Evolutionary conservation across 805 yeast species (phyloP).

Genomic region (Priceomyces medius): DNA sequence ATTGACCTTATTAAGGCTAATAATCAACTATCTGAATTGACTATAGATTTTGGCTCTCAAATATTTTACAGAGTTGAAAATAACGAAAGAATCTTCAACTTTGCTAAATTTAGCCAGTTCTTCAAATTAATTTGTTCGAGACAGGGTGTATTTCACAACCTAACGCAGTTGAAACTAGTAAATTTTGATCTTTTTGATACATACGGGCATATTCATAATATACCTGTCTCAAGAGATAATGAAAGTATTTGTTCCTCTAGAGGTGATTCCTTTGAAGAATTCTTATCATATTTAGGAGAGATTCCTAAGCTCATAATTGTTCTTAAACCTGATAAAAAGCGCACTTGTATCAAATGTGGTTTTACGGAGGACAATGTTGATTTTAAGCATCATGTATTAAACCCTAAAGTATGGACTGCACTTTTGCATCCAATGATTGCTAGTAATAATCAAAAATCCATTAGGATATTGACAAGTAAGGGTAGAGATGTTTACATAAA

Average conservation of each 20-base stretch:
- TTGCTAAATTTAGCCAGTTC: slow-evolving; percentile 26
- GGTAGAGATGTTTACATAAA: not conserved
- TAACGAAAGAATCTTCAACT: slow-evolving; percentile 27
- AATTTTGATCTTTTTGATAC: slow-evolving; percentile 31
- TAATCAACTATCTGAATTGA: slow-evolving; percentile 32
- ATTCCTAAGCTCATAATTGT: slow-evolving; percentile 23
- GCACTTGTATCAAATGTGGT: slow-evolving; percentile 38
- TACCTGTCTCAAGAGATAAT: slow-evolving; percentile 11
- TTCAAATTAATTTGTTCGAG: slow-evolving; percentile 36
- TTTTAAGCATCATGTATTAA: slow-evolving; percentile 8
- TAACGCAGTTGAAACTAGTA: slow-evolving; percentile 24
- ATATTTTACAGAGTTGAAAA: slow-evolving; percentile 34
- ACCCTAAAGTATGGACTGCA: slow-evolving; percentile 17
- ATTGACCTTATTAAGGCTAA: slow-evolving; percentile 45
- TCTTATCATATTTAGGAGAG: slow-evolving; percentile 17
- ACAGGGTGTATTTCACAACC: slow-evolving; percentile 26
- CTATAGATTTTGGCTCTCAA: slow-evolving; percentile 49
- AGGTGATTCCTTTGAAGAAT: slow-evolving; percentile 16
- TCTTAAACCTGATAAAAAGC: slow-evolving; percentile 22
- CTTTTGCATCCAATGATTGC: slow-evolving; percentile 18
- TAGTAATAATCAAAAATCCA: slow-evolving; percentile 6
- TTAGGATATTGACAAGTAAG: not conserved
- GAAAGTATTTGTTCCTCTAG: slow-evolving; percentile 17
- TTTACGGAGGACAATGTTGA: slow-evolving; percentile 12
- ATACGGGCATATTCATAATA: slow-evolving; percentile 16